Conservation (phyloP, 345 rosid genomes). For the Nasturtium officinale region DNA sequence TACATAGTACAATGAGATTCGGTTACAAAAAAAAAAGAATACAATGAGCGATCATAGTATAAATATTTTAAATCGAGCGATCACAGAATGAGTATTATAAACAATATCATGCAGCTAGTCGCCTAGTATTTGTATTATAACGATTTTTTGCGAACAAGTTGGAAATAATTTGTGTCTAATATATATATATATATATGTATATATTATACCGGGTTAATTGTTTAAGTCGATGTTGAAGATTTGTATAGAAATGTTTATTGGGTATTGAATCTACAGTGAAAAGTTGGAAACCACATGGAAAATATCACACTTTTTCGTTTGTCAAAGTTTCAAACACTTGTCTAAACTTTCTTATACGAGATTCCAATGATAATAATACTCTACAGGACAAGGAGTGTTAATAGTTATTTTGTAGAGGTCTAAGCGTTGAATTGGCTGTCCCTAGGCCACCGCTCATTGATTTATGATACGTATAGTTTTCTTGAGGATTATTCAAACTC, state of each 20-base stretch:
- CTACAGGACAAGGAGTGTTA: too few species aligned
- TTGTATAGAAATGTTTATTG: background rate
- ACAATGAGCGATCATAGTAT: background rate
- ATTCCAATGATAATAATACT: conserved; percentile 16
- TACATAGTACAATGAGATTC: background rate
- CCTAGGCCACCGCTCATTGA: conserved; percentile 17
- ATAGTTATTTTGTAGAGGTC: too few species aligned
- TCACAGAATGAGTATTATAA: conserved; percentile 8
- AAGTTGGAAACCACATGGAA: conserved; percentile 9
- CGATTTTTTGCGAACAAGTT: background rate
- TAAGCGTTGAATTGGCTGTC: conserved; percentile 24
- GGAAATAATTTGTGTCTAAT: background rate
- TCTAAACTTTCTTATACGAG: background rate
- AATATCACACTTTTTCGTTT: background rate
- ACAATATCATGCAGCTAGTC: background rate
- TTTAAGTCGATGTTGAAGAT: background rate
- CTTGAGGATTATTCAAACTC: conserved; percentile 15
- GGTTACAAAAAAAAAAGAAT: background rate
- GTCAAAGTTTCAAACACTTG: background rate
- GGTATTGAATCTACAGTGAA: background rate
- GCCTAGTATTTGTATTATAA: background rate
- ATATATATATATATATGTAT: too few species aligned
- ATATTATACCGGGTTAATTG: too few species aligned
- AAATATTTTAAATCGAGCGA: background rate
- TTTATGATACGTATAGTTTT: conserved; percentile 13